Conservation (phyloP, 1,284 basidiomycete genomes). For the Pterulicium gracile region DNA sequence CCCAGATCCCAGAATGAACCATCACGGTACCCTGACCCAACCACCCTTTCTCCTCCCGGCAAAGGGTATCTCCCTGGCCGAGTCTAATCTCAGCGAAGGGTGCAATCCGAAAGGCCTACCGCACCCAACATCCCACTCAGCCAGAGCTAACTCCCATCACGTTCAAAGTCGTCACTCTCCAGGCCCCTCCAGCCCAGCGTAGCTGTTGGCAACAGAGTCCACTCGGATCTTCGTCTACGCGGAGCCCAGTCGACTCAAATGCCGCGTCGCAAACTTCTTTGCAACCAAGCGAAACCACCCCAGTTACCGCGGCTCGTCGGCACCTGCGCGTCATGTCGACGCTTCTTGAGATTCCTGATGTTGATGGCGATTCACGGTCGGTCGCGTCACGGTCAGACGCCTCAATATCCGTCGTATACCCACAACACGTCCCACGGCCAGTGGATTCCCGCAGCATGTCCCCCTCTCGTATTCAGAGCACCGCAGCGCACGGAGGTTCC, state of each 20-base stretch:
- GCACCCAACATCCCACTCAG: not conserved
- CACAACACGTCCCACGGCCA: too few relatives aligned
- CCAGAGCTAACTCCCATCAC: not conserved
- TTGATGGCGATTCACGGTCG: too few relatives aligned
- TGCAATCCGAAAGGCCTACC: not conserved
- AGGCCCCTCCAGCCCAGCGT: not conserved
- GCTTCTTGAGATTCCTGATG: not conserved
- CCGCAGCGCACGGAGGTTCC: too few relatives aligned
- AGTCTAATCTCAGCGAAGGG: not conserved
- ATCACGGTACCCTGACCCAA: not conserved
- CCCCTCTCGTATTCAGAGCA: too few relatives aligned
- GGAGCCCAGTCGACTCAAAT: not conserved
- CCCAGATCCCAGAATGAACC: not conserved
- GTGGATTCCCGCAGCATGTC: too few relatives aligned
- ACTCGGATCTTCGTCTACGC: not conserved
- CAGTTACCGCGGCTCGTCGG: not conserved
- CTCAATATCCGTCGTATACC: too few relatives aligned
- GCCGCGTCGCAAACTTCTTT: not conserved
- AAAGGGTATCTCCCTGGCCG: not conserved
- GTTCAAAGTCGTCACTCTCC: not conserved
- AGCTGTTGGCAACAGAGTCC: not conserved
- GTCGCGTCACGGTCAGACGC: too few relatives aligned
- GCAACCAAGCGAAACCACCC: not conserved
- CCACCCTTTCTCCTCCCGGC: not conserved
- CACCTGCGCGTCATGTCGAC: slow-evolving; percentile 1